Evolutionary conservation across 768 basidiomycete genomes (phyloP).

Genomic region (Ephemerocybe angulata): DNA sequence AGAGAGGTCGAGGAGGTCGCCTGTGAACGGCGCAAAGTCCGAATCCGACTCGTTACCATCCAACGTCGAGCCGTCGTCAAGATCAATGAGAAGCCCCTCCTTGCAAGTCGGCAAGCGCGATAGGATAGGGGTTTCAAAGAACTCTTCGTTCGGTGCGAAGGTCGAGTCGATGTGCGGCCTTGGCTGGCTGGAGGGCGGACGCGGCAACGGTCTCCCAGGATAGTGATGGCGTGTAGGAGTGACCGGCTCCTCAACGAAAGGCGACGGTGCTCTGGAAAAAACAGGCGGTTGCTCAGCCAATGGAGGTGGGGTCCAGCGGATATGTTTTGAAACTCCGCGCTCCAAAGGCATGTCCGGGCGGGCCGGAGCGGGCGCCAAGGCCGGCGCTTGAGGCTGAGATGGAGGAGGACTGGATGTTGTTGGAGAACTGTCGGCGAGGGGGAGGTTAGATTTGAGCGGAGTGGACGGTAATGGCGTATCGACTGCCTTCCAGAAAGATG

Average conservation of each 20-base stretch:
- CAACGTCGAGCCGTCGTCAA: constrained; percentile 34
- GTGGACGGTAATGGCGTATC: constrained; percentile 38
- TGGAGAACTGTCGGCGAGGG: constrained; percentile 4
- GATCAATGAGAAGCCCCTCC: constrained; percentile 56
- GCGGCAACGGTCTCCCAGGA: constrained; percentile 55
- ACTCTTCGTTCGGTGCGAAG: constrained; percentile 28
- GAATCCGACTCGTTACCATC: constrained; percentile 7
- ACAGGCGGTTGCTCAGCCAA: background rate
- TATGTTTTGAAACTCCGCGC: background rate
- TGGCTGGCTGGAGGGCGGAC: constrained; percentile 28
- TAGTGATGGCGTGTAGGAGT: constrained; percentile 42
- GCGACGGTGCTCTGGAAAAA: constrained; percentile 9
- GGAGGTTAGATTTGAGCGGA: constrained; percentile 19
- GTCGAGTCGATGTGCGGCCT: constrained; percentile 31
- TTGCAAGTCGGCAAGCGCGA: constrained; percentile 23
- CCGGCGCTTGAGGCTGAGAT: background rate
- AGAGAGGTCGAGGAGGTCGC: constrained; percentile 18
- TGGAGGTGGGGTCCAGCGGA: background rate
- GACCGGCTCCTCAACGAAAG: constrained; percentile 18
- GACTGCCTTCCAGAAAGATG: constrained; percentile 30
- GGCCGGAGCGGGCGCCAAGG: background rate
- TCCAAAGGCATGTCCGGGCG: constrained; percentile 1
- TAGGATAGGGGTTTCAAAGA: background rate
- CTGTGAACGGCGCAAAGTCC: constrained; percentile 17
- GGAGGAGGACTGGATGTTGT: background rate